phyloP scores from a whole-genome alignment of 371 early-diverging fungal species.

The Apophysomyces ossiformis region DNA sequence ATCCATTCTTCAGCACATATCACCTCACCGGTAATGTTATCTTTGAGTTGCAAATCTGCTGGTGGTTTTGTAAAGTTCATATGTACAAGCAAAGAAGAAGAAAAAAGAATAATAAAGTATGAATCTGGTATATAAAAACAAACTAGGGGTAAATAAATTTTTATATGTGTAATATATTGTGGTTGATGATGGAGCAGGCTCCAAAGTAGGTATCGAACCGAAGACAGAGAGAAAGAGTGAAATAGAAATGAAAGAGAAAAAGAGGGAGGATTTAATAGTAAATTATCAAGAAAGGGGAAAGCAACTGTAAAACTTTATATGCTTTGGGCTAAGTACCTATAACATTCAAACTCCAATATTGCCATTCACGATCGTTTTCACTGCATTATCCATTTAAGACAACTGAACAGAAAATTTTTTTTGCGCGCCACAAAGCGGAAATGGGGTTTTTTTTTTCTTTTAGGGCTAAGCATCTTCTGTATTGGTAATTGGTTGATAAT shows the following conservation, averaged over 20 bases:
- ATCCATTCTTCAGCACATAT: slow-evolving; percentile 43
- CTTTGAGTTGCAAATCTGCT: slow-evolving; percentile 15
- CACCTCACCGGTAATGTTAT: slow-evolving; percentile 16
- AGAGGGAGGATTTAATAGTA: not conserved
- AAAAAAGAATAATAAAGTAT: no score
- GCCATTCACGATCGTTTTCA: no score
- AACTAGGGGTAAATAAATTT: no score
- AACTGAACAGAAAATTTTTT: not conserved
- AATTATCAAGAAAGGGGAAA: not conserved
- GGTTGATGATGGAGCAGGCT: no score
- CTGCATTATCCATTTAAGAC: no score
- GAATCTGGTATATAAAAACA: no score
- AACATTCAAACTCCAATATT: no score
- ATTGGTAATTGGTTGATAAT: not conserved
- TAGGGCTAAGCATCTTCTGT: not conserved
- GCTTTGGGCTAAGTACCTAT: no score
- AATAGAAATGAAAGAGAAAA: not conserved
- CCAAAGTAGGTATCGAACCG: no score
- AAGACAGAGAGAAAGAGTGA: no score
- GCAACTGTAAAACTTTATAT: not conserved
- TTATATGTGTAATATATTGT: no score
- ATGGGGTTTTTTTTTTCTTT: not conserved
- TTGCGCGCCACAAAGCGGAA: not conserved
- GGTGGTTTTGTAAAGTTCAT: not conserved
- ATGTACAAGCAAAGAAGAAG: not conserved